phyloP scores from a whole-genome alignment of 176 grass and related monocot genomes.

The Hordeum marinum region DNA sequence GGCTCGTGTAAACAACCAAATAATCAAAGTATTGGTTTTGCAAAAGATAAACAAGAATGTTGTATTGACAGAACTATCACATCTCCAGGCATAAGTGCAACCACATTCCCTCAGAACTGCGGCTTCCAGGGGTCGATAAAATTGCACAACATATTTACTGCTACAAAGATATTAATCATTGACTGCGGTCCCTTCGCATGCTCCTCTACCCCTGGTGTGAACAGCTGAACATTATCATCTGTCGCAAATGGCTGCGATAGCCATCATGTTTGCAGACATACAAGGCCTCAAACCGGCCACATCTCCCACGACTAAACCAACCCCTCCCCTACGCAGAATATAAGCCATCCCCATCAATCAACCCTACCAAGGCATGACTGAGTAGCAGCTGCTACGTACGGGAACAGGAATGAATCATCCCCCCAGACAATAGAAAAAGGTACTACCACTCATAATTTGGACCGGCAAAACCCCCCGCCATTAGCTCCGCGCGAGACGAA shows the following conservation, averaged over 20 bases:
- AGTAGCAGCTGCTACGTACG: not conserved
- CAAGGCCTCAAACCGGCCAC: not conserved
- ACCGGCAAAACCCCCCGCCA: not conserved
- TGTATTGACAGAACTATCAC: not conserved
- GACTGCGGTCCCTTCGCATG: not conserved
- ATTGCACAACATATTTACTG: not conserved
- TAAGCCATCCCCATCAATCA: not conserved
- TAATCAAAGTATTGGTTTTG: not conserved
- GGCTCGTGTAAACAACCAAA: not conserved
- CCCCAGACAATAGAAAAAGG: not conserved
- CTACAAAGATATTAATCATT: not conserved
- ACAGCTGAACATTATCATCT: not conserved
- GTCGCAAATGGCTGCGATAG: not conserved
- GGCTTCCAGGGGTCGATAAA: not conserved
- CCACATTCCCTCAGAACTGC: not conserved
- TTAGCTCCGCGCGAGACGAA: too few relatives aligned
- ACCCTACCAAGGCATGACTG: not conserved
- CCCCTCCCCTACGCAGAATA: not conserved
- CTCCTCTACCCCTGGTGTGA: not conserved
- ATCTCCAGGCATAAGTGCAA: not conserved
- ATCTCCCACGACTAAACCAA: not conserved
- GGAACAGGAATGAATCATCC: not conserved
- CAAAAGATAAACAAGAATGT: not conserved
- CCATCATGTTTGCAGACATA: not conserved
- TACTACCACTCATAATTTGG: not conserved